Base-by-base conservation (phyloP, 768 basidiomycete species). In the Termitomyces sp. region DNA sequence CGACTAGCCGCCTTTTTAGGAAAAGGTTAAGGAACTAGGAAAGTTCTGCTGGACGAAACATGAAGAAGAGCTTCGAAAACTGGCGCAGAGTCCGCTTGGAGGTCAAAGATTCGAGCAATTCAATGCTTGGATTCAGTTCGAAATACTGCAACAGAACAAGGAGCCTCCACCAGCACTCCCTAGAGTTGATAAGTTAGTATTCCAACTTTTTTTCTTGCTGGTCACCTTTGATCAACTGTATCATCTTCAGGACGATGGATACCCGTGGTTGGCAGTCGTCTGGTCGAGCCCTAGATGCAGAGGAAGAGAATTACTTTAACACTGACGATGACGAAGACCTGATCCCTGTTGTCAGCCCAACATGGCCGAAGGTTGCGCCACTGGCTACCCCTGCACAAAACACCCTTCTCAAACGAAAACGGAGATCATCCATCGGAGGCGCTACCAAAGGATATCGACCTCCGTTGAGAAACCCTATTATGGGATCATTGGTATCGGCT, bases 251-350 rank as follows among this genome's bases (percentile, higher is more conserved):
- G 63, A 67, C 72, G 60, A 47, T 66, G 44, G 73, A 76, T 52
- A 68, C 72, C 54, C 79, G 79, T 26, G 63, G 64, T n/a, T 77
- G 78, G 73, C 52, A 58, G 30, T 72, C 76, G 60, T 73, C 71
- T 65, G 80, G 78, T 44, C 80, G 80, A 33, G 68, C 73, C 35
- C 70, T 85, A 57, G 91, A 92, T 61, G 78, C 78, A 5, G 89
- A 91, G 60, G 95, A 98, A 69, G 95, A 98, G 69, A 83, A 88
- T 58, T 98, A 97, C 74, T 98, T 97, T 80, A 93, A 95, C 64
- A 80, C 76, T 30, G 90, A 91, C 41, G 92, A 94, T 60, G 90
- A 93, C 44, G 94, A 94, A 35, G 75, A 79, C 35, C 60, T 70
- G 46, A 63, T 76, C 38, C 75, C 72, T 54, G 66, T 75, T 8